Evolutionary conservation across 169 alveolate species (phyloP).

Genomic region (Cryptosporidium sp.): DNA sequence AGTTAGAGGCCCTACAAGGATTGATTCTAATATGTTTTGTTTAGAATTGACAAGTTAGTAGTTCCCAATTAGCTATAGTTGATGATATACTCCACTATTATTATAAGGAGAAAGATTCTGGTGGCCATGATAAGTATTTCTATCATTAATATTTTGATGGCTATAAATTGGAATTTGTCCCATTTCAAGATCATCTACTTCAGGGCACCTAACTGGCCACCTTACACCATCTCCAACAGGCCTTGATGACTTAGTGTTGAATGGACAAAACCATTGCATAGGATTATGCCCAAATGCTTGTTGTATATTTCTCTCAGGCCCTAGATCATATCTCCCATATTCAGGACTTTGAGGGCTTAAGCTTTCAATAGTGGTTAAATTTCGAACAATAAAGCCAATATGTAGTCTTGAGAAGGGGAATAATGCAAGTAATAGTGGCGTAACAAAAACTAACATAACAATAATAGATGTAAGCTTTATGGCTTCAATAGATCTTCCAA

Average conservation of each 20-base stretch:
- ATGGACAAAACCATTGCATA: conserved; percentile 90
- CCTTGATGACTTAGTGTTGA: conserved; percentile 85
- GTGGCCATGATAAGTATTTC: conserved; percentile 26
- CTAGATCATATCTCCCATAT: conserved; percentile 86
- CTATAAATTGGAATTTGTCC: conserved; percentile 65
- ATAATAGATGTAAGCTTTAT: conserved; percentile 64
- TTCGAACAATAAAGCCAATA: conserved; percentile 83
- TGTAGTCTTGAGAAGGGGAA: conserved; percentile 89
- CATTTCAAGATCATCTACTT: conserved; percentile 68
- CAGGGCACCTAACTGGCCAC: conserved; percentile 84
- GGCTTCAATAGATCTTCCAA: conserved; percentile 74
- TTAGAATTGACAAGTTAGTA: neutral
- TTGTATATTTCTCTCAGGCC: conserved; percentile 86
- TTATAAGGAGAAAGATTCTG: conserved; percentile 32
- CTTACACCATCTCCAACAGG: conserved; percentile 93
- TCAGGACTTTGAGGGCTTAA: conserved; percentile 86
- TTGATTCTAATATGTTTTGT: neutral
- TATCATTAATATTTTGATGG: neutral
- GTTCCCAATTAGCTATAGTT: neutral
- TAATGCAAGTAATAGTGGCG: conserved; percentile 84
- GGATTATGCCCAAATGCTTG: conserved; percentile 90
- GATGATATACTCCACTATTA: conserved; percentile 40
- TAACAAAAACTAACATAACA: conserved; percentile 77
- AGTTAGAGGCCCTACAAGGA: conserved; percentile 6
- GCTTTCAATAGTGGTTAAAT: conserved; percentile 89